Conservation (phyloP, 768 basidiomycete genomes). For the Pleurotus citrinopileatus region DNA sequence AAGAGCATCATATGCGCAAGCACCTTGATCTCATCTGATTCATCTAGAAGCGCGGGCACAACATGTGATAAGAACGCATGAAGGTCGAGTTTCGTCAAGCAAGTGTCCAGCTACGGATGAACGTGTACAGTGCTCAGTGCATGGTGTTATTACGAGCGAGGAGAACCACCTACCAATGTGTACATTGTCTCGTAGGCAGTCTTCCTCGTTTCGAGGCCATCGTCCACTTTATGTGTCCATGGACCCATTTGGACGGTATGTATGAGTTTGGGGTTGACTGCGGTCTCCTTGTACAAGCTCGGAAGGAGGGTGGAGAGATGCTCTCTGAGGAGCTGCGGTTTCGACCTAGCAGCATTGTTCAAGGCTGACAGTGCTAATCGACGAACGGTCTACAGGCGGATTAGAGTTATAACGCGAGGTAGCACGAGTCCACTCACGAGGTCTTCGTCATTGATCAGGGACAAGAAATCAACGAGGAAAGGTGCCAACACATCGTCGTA, state of each 20-base stretch:
- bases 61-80: conserved; percentile 82
- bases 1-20: conserved; percentile 95
- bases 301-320: conserved; percentile 77
- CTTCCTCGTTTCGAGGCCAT: conserved; percentile 94
- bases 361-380: conserved; percentile 85
- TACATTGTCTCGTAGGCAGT: conserved; percentile 98
- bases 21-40: conserved; percentile 96
- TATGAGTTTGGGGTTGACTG: conserved; percentile 74
- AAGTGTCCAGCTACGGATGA: conserved; percentile 77
- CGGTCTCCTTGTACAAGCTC: conserved; percentile 81
- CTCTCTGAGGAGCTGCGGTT: conserved; percentile 87
- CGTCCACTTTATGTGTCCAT: conserved; percentile 96
- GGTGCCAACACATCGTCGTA: conserved; percentile 92
- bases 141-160: neutral
- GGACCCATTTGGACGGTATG: conserved; percentile 96
- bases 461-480: conserved; percentile 87
- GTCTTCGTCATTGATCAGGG: conserved; percentile 85
- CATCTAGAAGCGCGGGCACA: conserved; percentile 80
- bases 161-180: conserved; percentile 64
- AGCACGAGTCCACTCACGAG: conserved; percentile 48
- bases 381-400: conserved; percentile 71
- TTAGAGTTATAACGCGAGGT: neutral
- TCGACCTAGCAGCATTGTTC: conserved; percentile 94
- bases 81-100: conserved; percentile 82
- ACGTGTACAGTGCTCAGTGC: neutral